A percentile compares a stretch with the other conserved stretches of the same genome.
phyloP scores from a whole-genome alignment of 2,329 filamentous ascomycete genomes.

The Ceratocystis destructans region DNA sequence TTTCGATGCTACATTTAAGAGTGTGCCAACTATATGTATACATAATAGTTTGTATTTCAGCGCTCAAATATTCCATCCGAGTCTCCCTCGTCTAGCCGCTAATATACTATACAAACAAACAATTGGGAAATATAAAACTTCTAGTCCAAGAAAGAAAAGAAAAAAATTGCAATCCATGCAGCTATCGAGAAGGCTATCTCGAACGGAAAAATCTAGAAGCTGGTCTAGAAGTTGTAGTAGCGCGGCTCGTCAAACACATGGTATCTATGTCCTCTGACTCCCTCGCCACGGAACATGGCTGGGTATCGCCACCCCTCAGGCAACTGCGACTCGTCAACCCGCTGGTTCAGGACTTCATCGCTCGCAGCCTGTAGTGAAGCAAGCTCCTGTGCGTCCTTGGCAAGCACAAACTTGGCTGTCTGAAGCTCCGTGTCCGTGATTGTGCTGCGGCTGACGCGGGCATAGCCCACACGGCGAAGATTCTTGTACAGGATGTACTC shows the following conservation, averaged over 20 bases:
- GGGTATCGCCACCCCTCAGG: constrained; percentile 73
- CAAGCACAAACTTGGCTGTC: constrained; percentile 87
- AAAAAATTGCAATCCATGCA: too few relatives aligned
- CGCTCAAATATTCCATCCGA: background rate
- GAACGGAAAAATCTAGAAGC: too few relatives aligned
- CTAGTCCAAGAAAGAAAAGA: constrained; percentile 21
- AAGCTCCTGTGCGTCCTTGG: constrained; percentile 45
- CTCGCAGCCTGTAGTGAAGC: constrained; percentile 29
- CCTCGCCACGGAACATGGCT: constrained; percentile 65
- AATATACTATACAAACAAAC: background rate
- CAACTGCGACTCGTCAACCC: constrained; percentile 57
- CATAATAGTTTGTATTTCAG: background rate
- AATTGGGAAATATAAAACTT: constrained; percentile 20
- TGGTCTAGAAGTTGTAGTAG: constrained; percentile 38
- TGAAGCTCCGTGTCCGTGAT: constrained; percentile 98
- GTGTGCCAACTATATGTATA: too few relatives aligned
- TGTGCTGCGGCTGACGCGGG: constrained; percentile 70
- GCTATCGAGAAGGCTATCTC: too few relatives aligned
- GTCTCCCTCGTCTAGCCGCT: background rate
- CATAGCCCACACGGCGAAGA: constrained; percentile 74
- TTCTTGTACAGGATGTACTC: constrained; percentile 97
- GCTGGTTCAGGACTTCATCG: constrained; percentile 41
- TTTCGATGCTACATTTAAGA: too few relatives aligned
- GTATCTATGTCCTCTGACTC: constrained; percentile 78
- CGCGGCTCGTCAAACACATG: constrained; percentile 90